phyloP scores from a whole-genome alignment of 2,329 filamentous ascomycete species.

The Phialophora verrucosa region DNA sequence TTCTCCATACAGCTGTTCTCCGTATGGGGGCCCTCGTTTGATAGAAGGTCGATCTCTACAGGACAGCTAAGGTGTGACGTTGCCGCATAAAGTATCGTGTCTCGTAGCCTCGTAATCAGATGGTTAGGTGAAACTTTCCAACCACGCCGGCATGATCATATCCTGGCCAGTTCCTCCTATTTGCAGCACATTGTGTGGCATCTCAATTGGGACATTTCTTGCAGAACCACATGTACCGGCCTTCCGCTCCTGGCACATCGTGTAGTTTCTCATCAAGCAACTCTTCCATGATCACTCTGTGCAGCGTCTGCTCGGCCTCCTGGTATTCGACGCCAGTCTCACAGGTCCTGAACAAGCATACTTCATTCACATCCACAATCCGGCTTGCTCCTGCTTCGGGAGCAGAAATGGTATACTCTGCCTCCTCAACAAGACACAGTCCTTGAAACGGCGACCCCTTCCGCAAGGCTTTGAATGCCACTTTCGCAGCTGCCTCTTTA shows the following conservation, averaged over 20 bases:
- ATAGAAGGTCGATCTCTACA: background rate
- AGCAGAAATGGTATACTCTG: background rate
- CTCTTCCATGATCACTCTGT: constrained; percentile 1
- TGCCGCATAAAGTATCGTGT: background rate
- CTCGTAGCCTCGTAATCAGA: background rate
- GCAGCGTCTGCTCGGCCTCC: background rate
- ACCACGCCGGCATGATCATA: constrained; percentile 8
- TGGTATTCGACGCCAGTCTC: background rate
- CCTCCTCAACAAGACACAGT: constrained; percentile 11
- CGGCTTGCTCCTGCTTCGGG: background rate
- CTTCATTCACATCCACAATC: constrained; percentile 8
- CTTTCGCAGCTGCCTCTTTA: constrained; percentile 18
- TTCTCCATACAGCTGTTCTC: background rate
- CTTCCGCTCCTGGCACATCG: constrained; percentile 7
- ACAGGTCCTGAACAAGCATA: constrained; percentile 15
- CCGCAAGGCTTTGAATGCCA: constrained; percentile 19
- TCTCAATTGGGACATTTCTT: constrained; percentile 1
- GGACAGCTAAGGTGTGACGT: background rate
- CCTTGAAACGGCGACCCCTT: constrained; percentile 20
- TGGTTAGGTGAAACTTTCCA: background rate
- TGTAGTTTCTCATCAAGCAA: constrained; percentile 1
- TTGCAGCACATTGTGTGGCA: background rate
- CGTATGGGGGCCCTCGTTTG: background rate
- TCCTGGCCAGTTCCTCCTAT: constrained; percentile 2
- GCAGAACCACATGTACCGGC: background rate